A percentile compares a stretch with the other conserved stretches of the same genome.
Conservation (phyloP, 202 grass and related monocot species). For the Setaria italica region DNA sequence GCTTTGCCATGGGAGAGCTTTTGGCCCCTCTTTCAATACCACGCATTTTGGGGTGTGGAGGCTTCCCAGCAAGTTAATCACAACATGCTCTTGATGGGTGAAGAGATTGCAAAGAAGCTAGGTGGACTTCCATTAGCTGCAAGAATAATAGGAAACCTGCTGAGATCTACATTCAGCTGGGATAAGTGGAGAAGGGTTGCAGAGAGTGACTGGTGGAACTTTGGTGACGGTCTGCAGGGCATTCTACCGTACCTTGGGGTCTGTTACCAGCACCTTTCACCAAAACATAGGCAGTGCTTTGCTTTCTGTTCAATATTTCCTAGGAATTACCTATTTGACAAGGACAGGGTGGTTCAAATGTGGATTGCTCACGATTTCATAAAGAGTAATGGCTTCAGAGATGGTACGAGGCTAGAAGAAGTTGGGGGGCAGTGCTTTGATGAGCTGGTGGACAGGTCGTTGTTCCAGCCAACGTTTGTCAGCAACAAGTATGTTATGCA, state of each 20-base stretch:
- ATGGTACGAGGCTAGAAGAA: constrained; percentile 15
- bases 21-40: constrained; percentile 35
- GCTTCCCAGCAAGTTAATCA: neutral
- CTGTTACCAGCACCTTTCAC: constrained; percentile 39
- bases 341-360: constrained; percentile 45
- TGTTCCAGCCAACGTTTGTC: constrained; percentile 31
- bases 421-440: constrained; percentile 25
- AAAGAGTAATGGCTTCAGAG: neutral
- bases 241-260: constrained; percentile 44
- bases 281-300: constrained; percentile 38
- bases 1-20: constrained; percentile 30
- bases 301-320: constrained; percentile 47
- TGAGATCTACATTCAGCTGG: neutral
- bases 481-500: constrained; percentile 37
- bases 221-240: constrained; percentile 1
- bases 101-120: constrained; percentile 40
- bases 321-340: constrained; percentile 40
- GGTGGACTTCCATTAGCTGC: constrained; percentile 40
- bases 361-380: constrained; percentile 48
- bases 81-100: neutral
- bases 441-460: constrained; percentile 30
- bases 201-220: constrained; percentile 45
- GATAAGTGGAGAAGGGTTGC: constrained; percentile 20
- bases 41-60: neutral
- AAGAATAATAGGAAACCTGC: constrained; percentile 50